phyloP scores from a whole-genome alignment of 495 filamentous ascomycete genomes.

The Penicillium cinerascens region DNA sequence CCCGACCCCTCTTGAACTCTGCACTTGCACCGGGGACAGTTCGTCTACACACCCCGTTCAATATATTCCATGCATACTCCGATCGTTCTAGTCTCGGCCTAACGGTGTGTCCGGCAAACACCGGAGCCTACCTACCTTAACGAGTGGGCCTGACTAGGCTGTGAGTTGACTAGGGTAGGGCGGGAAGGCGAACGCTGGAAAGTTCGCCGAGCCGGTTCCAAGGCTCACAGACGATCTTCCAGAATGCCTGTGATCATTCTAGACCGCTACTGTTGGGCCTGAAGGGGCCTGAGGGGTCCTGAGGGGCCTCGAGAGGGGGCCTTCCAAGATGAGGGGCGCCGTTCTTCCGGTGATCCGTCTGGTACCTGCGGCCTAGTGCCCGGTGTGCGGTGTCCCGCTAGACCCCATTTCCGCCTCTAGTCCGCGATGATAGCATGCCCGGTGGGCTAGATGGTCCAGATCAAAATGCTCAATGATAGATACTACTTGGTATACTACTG shows the following conservation, averaged over 20 bases:
- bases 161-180: neutral
- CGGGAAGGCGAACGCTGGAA: neutral
- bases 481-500: constrained; percentile 16
- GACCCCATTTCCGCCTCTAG: neutral
- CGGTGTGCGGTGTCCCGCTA: neutral
- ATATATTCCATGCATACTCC: neutral
- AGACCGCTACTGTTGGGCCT: constrained; percentile 13
- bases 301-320: too few species aligned
- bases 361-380: constrained; percentile 13
- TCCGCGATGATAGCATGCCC: neutral
- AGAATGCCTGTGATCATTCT: constrained; percentile 13
- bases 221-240: constrained; percentile 4
- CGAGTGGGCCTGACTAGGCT: constrained; percentile 8
- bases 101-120: neutral
- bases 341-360: neutral
- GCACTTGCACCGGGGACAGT: neutral
- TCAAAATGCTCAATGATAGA: neutral
- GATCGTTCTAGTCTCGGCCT: constrained; percentile 10
- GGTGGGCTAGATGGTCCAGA: neutral
- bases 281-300: neutral
- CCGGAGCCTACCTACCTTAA: constrained; percentile 18
- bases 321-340: too few species aligned
- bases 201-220: neutral
- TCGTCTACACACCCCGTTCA: neutral
- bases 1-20: neutral